Base-by-base conservation (phyloP, 176 grass and related monocot genomes). In the Triticum turgidum region DNA sequence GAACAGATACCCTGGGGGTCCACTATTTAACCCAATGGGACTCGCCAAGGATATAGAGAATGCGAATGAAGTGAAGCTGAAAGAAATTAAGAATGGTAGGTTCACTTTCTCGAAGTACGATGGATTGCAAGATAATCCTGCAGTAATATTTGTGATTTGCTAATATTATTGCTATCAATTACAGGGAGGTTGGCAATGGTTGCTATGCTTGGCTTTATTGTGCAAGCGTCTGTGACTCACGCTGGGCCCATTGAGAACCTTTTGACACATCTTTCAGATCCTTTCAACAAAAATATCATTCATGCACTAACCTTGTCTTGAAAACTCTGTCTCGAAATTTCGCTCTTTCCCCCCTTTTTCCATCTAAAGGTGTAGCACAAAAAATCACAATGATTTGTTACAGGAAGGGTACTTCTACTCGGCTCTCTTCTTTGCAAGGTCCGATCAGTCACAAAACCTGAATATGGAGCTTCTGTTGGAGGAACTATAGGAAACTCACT, bases 11-110 rank as follows among this genome's bases (percentile, higher is more conserved):
- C 96, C 93, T 29, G 96, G 96, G 1, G 96, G 93, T 15, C 91
- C 96, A 12, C 59, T 98, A 42, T 98, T 98, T 56, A 87, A 98
- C 77, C 96, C 96, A 75, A 70, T 95, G 37, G 96, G 96, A 7
- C 79, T 98, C 1, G 86, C 78, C 22, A 98, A 80, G 64, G 96
- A 98, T 84, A 95, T 94, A 74, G 90, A 95, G 62, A 93, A 86
- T 86, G 91, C 88, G n/a, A 44, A 88, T 24, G 93, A 98, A 70
- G 58, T 84, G 73, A 98, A 93, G 84, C 65, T 98, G 45, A 98
- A 98, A 84, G 96, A 98, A 90, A 98, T 98, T 75, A 98, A 98
- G 89, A 98, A 98, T 20, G 96, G 96, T 94, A 94, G 9, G 1
- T 78, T 78, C 58, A 21, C 0, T 69, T 15, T n/a, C 38, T 74